Evolutionary conservation across 768 basidiomycete species (phyloP), one percentile per base, ranked within the genome.

Genomic region (Lentinula lateritia): DNA sequence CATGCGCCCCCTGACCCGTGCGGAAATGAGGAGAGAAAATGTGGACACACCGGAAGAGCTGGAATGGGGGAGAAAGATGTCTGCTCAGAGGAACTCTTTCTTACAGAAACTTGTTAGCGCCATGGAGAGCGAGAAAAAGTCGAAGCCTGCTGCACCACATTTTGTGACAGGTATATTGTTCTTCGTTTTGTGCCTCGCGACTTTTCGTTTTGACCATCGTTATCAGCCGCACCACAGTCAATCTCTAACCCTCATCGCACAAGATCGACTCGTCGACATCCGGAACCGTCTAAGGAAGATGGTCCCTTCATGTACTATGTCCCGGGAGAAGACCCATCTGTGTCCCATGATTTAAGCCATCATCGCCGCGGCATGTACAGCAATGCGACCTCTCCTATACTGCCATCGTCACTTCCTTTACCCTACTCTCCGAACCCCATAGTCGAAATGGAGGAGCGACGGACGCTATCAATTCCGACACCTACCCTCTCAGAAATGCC

Each of bases 11-110:
- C 75, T 92, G 52, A 80, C 79, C 48, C 76, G 78, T 39, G 76
- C 78, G 34, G 86, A 92, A 67, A 73, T 80, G 68, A 70, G 70
- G 5, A 70, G 70, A 56, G 92, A 95, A 76, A 94, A 96, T 68
- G 76, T 92, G 41, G 93, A 96, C 70, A 86, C 88, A 0, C 66
- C 71, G 9, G 88, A 89, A 58, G 94, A 96, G 73, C 74, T 90
- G 42, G 83, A 86, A 54, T 93, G 89, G 84, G 94, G 90, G 18
- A 78, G 72, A 63, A 75, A 76, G 66, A 95, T 93, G 93, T 86
- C 89, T 36, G 74, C 77, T 41, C 80, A 86, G 43, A 80, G 93
- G 63, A 87, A 88, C 66, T 67, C 80, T 41, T 93, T 95, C 67
- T 78, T 91, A 52, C 83, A 85, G 62, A 85, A 83, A 62, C 82